These are phyloP conservation scores for Baorangia bicolor DNA, from an alignment of 768 basidiomycete genomes.

Conservation along the genomic window DNA sequence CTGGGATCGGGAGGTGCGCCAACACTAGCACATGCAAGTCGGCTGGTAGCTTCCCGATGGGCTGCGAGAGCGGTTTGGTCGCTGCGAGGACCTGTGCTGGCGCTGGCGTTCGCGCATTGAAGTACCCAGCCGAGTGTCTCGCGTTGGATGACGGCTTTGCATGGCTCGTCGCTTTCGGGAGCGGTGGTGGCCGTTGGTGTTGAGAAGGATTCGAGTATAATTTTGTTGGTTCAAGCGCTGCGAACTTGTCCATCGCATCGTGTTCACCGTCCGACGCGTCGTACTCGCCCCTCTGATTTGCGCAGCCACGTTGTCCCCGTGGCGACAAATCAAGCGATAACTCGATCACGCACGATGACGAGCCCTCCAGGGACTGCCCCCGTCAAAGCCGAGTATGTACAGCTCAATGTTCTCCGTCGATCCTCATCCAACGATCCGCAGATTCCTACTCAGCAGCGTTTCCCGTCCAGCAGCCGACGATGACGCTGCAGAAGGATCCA, in stretches of 20 bases:
- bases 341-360: background rate
- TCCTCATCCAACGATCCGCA: constrained; percentile 13
- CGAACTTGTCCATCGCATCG: constrained; percentile 75
- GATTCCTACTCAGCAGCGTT: constrained; percentile 40
- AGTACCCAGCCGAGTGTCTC: constrained; percentile 8
- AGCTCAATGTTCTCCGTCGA: background rate
- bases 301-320: constrained; percentile 10
- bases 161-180: constrained; percentile 12
- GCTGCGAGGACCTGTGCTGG: constrained; percentile 16
- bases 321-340: background rate
- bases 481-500: constrained; percentile 63
- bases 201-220: constrained; percentile 42
- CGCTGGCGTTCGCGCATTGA: background rate
- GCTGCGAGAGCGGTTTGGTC: constrained; percentile 30
- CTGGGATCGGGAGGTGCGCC: constrained; percentile 71
- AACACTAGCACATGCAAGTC: constrained; percentile 77
- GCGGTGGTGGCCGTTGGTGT: constrained; percentile 21
- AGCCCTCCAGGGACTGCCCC: constrained; percentile 47
- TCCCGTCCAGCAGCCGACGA: constrained; percentile 43
- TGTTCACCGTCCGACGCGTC: constrained; percentile 5
- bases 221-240: constrained; percentile 75
- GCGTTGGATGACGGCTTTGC: constrained; percentile 7
- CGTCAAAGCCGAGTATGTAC: constrained; percentile 50
- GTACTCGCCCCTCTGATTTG: background rate
- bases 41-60: constrained; percentile 77